Evolutionary conservation across 192 early-diverging fungal genomes (phyloP).

Genomic region (Entrophospora sp.): DNA sequence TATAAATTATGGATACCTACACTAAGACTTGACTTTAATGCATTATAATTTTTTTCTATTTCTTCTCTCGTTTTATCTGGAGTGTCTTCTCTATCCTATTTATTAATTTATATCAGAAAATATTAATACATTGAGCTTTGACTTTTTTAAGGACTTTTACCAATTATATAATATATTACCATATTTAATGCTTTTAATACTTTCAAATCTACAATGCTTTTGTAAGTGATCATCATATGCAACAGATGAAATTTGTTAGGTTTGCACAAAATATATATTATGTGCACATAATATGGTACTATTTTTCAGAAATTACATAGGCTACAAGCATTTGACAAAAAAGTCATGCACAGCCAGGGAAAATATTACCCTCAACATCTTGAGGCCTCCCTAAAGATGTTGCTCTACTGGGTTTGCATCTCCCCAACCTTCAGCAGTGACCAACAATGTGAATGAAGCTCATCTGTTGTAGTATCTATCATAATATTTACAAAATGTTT

Average conservation of each 20-base stretch:
- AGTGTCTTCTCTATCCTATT: not conserved
- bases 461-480: no score
- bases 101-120: not conserved
- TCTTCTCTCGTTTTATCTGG: not conserved
- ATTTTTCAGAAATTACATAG: not conserved
- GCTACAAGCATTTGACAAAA: not conserved
- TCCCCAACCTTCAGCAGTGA: constrained; percentile 4
- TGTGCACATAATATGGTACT: not conserved
- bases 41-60: constrained; percentile 9
- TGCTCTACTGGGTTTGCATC: constrained; percentile 6
- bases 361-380: constrained; percentile 24
- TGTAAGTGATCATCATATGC: no score
- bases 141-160: constrained; percentile 20
- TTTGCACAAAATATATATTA: not conserved
- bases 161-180: constrained; percentile 1
- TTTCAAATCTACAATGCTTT: no score
- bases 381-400: constrained; percentile 33
- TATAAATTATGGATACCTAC: not conserved
- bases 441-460: no score
- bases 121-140: constrained; percentile 34
- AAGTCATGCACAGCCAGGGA: constrained; percentile 1
- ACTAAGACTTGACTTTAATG: not conserved
- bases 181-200: not conserved
- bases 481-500: no score
- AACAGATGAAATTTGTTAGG: no score